Conservation (phyloP, 352 stramenopile species). For the Globisporangium echinulatum region DNA sequence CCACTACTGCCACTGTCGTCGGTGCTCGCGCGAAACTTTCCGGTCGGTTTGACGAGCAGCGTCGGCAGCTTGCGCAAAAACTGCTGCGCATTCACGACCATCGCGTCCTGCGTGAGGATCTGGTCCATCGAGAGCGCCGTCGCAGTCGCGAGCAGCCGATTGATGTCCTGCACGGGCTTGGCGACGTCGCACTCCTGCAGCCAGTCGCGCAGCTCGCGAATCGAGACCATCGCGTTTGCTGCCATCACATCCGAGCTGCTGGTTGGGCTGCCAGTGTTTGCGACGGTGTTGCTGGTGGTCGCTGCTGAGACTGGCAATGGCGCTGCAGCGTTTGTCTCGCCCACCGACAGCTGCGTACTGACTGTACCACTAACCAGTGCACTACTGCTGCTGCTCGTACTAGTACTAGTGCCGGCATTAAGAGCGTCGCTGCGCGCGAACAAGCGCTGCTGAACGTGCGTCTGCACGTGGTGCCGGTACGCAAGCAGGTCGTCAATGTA, state of each 20-base stretch:
- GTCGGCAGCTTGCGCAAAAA: slow-evolving; percentile 37
- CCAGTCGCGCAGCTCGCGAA: slow-evolving; percentile 30
- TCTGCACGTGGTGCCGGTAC: slow-evolving; percentile 38
- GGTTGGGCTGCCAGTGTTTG: background rate
- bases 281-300: background rate
- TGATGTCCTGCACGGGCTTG: slow-evolving; percentile 53
- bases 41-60: slow-evolving; percentile 38
- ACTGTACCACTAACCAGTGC: background rate
- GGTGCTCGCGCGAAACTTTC: slow-evolving; percentile 17
- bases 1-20: background rate
- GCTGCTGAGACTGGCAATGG: background rate
- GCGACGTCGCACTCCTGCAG: slow-evolving; percentile 38
- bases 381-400: background rate
- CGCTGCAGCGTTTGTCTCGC: too few species aligned
- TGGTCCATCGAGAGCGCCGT: slow-evolving; percentile 37
- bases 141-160: slow-evolving; percentile 21
- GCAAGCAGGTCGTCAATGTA: slow-evolving; percentile 57
- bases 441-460: slow-evolving; percentile 17
- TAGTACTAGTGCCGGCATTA: background rate
- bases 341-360: background rate
- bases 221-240: slow-evolving; percentile 32
- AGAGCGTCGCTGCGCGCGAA: background rate
- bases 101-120: slow-evolving; percentile 51
- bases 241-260: background rate
- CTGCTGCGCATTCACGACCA: slow-evolving; percentile 37